phyloP scores from a whole-genome alignment of 129 eudicot species.

The Arctium lappa region DNA sequence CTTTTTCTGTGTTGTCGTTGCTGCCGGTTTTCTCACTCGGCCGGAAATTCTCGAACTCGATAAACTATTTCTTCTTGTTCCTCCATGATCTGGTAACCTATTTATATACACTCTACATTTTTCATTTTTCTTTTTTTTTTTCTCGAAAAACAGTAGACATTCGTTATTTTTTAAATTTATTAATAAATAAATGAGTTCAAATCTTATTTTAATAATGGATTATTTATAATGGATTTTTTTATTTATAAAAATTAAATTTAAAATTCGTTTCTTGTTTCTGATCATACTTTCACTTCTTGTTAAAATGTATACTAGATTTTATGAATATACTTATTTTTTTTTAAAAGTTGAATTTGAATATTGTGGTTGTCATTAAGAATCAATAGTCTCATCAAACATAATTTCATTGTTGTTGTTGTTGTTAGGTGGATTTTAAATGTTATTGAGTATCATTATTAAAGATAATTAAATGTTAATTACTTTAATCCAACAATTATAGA shows the following conservation, averaged over 20 bases:
- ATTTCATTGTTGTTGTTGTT: not conserved
- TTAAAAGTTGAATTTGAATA: too few species aligned
- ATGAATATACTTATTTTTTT: too few species aligned
- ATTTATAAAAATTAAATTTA: too few species aligned
- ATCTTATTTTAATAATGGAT: too few species aligned
- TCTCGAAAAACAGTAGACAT: too few species aligned
- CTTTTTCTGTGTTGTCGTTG: conserved; percentile 37
- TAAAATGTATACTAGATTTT: not conserved
- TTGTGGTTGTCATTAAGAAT: too few species aligned
- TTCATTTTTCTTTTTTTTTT: too few species aligned
- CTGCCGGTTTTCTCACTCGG: conserved; percentile 34
- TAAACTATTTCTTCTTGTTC: conserved; percentile 50
- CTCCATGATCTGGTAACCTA: conserved; percentile 75
- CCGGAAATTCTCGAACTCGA: conserved; percentile 20
- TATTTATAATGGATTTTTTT: not conserved
- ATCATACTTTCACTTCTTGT: not conserved
- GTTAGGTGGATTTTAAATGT: not conserved
- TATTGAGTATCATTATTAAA: not conserved
- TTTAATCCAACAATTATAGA: not conserved
- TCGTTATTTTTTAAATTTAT: too few species aligned
- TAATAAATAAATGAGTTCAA: too few species aligned
- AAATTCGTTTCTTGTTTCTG: too few species aligned
- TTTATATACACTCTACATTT: not conserved
- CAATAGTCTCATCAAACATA: too few species aligned
- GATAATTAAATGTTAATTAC: not conserved